Percentiles rank a stretch among this genome's conserved stretches.
These are phyloP conservation scores for Candida ovalis DNA, from an alignment of 805 yeast genomes.

Conservation along the genomic window DNA sequence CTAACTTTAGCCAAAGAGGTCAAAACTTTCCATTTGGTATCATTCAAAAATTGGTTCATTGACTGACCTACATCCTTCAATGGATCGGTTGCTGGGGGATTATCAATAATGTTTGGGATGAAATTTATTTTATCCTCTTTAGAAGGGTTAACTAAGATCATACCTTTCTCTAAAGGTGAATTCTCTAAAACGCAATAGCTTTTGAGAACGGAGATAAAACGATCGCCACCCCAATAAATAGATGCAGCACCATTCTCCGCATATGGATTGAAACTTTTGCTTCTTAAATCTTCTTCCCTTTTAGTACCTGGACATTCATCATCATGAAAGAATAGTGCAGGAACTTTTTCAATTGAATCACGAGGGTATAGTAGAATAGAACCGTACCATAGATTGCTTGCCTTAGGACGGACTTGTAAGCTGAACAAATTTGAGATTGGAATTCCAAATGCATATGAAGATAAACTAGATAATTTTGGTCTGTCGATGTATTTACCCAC, in stretches of 20 bases:
- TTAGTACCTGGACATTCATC: slow-evolving; percentile 76
- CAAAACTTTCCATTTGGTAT: slow-evolving; percentile 82
- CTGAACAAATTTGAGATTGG: slow-evolving; percentile 63
- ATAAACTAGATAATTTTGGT: slow-evolving; percentile 48
- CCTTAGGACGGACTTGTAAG: slow-evolving; percentile 79
- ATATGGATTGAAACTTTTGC: slow-evolving; percentile 72
- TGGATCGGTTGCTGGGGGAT: slow-evolving; percentile 30
- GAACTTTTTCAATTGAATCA: slow-evolving; percentile 57
- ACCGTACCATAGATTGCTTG: slow-evolving; percentile 90
- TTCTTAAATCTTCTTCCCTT: slow-evolving; percentile 53
- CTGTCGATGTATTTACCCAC: slow-evolving; percentile 39
- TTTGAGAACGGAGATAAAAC: slow-evolving; percentile 56
- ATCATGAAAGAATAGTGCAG: slow-evolving; percentile 90
- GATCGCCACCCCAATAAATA: slow-evolving; percentile 90
- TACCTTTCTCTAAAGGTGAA: slow-evolving; percentile 67
- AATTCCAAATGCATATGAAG: slow-evolving; percentile 68
- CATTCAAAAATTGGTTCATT: slow-evolving; percentile 49
- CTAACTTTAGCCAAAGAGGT: slow-evolving; percentile 82
- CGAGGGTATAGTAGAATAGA: slow-evolving; percentile 72
- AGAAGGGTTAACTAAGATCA: slow-evolving; percentile 76
- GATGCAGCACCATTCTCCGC: slow-evolving; percentile 43
- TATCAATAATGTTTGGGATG: slow-evolving; percentile 40
- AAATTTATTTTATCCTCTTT: slow-evolving; percentile 60
- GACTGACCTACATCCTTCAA: slow-evolving; percentile 30
- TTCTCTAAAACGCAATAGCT: slow-evolving; percentile 58